These are phyloP conservation scores for Nicotiana rustica DNA, from an alignment of 305 asterid species.

Conservation along the genomic window DNA sequence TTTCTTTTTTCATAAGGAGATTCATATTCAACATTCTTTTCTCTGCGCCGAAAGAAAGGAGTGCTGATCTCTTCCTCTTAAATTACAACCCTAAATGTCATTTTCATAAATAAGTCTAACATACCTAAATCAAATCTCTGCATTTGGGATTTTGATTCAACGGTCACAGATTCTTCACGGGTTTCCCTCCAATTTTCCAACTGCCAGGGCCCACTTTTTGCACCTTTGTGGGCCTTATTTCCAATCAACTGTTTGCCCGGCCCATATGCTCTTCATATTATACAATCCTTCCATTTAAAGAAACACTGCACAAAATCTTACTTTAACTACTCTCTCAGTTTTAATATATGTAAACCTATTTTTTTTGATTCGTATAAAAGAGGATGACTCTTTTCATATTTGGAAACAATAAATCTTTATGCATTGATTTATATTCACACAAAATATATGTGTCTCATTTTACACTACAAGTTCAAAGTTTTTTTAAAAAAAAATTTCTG, in stretches of 20 bases:
- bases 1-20: not conserved
- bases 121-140: not conserved
- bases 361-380: too few relatives aligned
- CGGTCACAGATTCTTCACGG: constrained; percentile 38
- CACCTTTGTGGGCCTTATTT: not conserved
- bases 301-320: too few relatives aligned
- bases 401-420: too few relatives aligned
- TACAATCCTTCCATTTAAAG: too few relatives aligned
- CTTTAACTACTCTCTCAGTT: too few relatives aligned
- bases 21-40: not conserved
- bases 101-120: not conserved
- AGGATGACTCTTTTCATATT: too few relatives aligned
- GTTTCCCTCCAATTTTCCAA: constrained; percentile 37
- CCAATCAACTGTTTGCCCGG: not conserved
- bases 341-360: too few relatives aligned
- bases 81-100: constrained; percentile 6
- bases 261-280: not conserved
- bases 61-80: not conserved
- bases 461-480: too few relatives aligned
- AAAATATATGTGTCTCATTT: too few relatives aligned
- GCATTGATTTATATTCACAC: too few relatives aligned
- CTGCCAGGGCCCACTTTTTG: not conserved
- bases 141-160: constrained; percentile 31
- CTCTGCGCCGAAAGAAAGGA: constrained; percentile 5
- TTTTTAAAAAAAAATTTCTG: too few relatives aligned